These are phyloP conservation scores for Aspergillus proliferans DNA, from an alignment of 2,329 filamentous ascomycete species.

Conservation along the genomic window DNA sequence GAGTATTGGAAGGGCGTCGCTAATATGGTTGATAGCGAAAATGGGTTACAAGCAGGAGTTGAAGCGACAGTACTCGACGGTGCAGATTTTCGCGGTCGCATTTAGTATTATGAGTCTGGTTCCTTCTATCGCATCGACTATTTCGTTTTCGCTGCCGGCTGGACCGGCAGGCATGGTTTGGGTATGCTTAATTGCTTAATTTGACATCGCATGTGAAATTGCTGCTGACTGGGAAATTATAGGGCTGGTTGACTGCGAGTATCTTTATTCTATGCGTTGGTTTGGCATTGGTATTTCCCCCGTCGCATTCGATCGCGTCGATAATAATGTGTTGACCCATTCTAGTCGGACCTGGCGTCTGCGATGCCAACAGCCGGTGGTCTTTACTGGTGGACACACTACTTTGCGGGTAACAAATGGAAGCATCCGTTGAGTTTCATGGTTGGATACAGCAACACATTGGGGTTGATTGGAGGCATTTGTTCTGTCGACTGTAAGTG, in stretches of 20 bases:
- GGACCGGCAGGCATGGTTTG: slow-evolving; percentile 58
- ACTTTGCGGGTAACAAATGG: slow-evolving; percentile 50
- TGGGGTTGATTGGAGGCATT: slow-evolving; percentile 55
- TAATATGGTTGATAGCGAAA: slow-evolving; percentile 17
- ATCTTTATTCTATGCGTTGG: slow-evolving; percentile 55
- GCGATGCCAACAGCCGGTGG: slow-evolving; percentile 56
- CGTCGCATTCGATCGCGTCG: neutral
- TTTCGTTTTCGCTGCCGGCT: slow-evolving; percentile 54
- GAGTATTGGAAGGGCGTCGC: neutral
- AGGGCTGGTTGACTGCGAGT: slow-evolving; percentile 54
- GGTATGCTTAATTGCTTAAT: slow-evolving; percentile 31
- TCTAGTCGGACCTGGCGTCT: slow-evolving; percentile 45
- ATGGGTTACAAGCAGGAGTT: slow-evolving; percentile 56
- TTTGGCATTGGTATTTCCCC: slow-evolving; percentile 47
- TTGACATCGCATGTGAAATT: neutral
- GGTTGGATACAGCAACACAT: slow-evolving; percentile 56
- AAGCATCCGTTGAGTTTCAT: slow-evolving; percentile 55
- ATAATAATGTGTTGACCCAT: neutral
- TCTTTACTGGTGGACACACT: slow-evolving; percentile 56
- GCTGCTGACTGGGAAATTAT: slow-evolving; percentile 3
- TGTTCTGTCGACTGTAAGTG: slow-evolving; percentile 55
- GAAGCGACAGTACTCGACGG: slow-evolving; percentile 54
- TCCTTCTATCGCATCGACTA: slow-evolving; percentile 55
- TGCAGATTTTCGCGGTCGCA: slow-evolving; percentile 57
- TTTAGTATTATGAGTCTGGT: slow-evolving; percentile 58